Percentiles rank a stretch among this genome's conserved stretches.
These are phyloP conservation scores for Gilbertella persicaria DNA, from an alignment of 371 early-diverging fungal genomes.

Conservation along the genomic window DNA sequence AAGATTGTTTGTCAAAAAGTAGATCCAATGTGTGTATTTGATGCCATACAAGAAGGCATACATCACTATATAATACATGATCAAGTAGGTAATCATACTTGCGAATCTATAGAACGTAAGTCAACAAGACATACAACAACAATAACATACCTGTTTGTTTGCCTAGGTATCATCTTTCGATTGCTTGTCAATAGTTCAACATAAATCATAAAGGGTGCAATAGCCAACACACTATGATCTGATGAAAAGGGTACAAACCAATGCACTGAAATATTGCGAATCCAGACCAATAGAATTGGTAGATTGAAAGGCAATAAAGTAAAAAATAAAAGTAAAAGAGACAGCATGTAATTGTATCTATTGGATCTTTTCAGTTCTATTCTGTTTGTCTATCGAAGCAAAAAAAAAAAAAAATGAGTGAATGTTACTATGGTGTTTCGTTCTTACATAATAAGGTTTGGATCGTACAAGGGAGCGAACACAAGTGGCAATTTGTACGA, in stretches of 20 bases:
- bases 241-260: constrained; percentile 65
- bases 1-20: constrained; percentile 45
- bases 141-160: constrained; percentile 43
- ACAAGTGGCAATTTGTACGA: constrained; percentile 72
- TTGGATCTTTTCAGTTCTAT: constrained; percentile 36
- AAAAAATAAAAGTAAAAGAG: constrained; percentile 58
- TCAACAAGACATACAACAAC: neutral
- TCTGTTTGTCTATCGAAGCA: constrained; percentile 9
- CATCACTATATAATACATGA: constrained; percentile 37
- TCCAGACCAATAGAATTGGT: constrained; percentile 65
- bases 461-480: constrained; percentile 54
- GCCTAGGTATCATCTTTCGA: constrained; percentile 45
- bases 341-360: constrained; percentile 61
- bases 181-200: constrained; percentile 52
- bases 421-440: neutral
- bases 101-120: constrained; percentile 22
- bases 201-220: constrained; percentile 61
- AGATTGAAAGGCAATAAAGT: constrained; percentile 60
- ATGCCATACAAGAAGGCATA: constrained; percentile 52
- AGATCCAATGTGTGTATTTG: constrained; percentile 52
- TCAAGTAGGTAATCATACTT: constrained; percentile 31
- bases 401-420: neutral
- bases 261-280: constrained; percentile 61
- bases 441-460: constrained; percentile 39
- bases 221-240: constrained; percentile 59